Evolutionary conservation across 805 yeast species (phyloP).

Genomic region (baker's yeast (Saccharomyces cerevisiae)): DNA sequence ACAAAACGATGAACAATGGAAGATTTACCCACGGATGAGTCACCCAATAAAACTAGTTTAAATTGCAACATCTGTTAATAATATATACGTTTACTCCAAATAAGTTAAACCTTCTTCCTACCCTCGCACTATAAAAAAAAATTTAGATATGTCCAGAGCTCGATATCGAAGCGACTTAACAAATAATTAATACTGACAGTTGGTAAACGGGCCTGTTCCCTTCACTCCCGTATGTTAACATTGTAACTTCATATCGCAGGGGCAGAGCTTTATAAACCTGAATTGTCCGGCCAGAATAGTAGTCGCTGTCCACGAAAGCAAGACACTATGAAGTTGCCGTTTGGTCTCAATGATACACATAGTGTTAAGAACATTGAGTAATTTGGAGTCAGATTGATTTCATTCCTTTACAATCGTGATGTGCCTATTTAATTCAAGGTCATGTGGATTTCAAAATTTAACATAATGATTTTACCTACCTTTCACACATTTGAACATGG

Average conservation of each 20-base stretch:
- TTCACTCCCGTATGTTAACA: background rate
- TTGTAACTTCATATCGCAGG: background rate
- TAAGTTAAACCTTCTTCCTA: background rate
- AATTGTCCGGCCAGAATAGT: background rate
- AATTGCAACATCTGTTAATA: constrained; percentile 35
- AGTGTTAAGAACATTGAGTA: background rate
- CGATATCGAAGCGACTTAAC: background rate
- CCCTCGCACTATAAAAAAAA: background rate
- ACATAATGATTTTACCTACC: too few relatives aligned
- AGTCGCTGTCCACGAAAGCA: background rate
- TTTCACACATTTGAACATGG: background rate
- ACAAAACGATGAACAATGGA: constrained; percentile 80
- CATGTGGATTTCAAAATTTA: too few relatives aligned
- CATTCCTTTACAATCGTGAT: background rate
- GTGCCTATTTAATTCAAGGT: too few relatives aligned
- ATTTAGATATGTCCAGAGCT: background rate
- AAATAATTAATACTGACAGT: background rate
- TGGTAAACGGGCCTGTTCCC: background rate
- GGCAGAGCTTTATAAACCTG: background rate
- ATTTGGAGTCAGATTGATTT: background rate
- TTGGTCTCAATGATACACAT: background rate
- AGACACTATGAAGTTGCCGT: background rate
- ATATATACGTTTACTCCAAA: background rate
- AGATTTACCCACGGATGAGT: constrained; percentile 75
- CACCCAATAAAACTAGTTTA: constrained; percentile 70